These are phyloP conservation scores for Albifimbria verrucaria DNA, from an alignment of 2,329 filamentous ascomycete species.

Conservation along the genomic window DNA sequence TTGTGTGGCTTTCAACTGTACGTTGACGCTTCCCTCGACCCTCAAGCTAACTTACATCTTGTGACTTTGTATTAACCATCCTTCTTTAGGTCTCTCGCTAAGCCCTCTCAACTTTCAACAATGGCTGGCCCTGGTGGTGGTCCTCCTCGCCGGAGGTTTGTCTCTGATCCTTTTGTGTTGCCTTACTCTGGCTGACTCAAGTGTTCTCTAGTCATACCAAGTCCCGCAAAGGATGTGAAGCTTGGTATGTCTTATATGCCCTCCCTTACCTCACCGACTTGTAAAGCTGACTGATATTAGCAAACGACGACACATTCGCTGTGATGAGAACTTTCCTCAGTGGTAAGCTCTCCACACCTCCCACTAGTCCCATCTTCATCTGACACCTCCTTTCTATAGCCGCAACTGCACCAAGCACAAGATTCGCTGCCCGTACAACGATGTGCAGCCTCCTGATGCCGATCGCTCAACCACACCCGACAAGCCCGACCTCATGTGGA, in stretches of 20 bases:
- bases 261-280: conserved; percentile 4
- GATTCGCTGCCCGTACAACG: conserved; percentile 96
- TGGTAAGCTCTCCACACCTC: conserved; percentile 59
- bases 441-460: conserved; percentile 64
- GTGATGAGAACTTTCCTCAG: conserved; percentile 96
- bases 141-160: conserved; percentile 71
- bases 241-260: conserved; percentile 55
- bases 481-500: conserved; percentile 75
- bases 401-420: conserved; percentile 99
- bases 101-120: conserved; percentile 32
- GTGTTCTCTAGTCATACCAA: conserved; percentile 78
- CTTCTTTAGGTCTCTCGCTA: conserved; percentile 25
- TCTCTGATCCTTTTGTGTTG: conserved; percentile 9
- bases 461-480: conserved; percentile 59
- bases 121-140: conserved; percentile 96
- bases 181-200: conserved; percentile 13
- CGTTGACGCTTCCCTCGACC: conserved; percentile 4
- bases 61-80: too few relatives aligned
- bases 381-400: conserved; percentile 43
- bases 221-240: conserved; percentile 96
- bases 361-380: not conserved
- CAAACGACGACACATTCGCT: conserved; percentile 95
- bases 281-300: conserved; percentile 22
- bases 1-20: conserved; percentile 27
- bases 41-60: conserved; percentile 11